Base-by-base conservation (phyloP, 305 asterid species). In the Fraxinus latifolia region DNA sequence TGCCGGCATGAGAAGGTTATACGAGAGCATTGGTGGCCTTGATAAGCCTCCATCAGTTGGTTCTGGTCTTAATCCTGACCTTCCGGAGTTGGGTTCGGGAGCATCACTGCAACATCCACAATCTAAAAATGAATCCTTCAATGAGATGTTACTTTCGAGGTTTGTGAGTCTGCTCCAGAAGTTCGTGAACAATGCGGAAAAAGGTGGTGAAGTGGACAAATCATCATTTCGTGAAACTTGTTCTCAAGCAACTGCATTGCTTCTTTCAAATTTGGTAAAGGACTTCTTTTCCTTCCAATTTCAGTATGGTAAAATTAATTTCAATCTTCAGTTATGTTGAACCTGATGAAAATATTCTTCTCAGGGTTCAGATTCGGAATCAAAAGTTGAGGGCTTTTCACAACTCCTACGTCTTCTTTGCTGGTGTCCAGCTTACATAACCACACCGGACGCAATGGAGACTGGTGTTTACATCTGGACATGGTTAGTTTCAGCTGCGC, bases 371-470 rank as follows among this genome's bases (percentile, higher is more conserved):
- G 97, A 91, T 82, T 83, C 91, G 77, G 92, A 92, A 84, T 82
- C 97, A 85, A 91, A 86, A 84, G 78, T 85, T 29, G 97, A 90
- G 87, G 92, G 98, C 92, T 96, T 96, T 89, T 93, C 98, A 29
- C 98, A 93, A 87, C 98, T 96, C 88, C 90, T 96, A 47, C 98
- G 99, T 81, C 98, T 96, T 86, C 98, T 96, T 86, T 96, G 99
- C 94, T 96, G 99, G 99, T 96, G 98, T 89, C 99, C 99, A 76
- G 99, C 98, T 85, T 96, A 96, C 91, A 91, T 96, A 86, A 87
- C 96, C 82, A 95, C 98, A 50, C 90, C 92, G 83, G 98, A 96
- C 83, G 98, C 99, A 21, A 96, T 96, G 89, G 98, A 96, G 83
- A 96, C 98, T 81, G 99, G 99, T 11, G 97, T 96, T 78, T 96